Conservation (phyloP, 257 asterid genomes). For the Petrea volubilis region DNA sequence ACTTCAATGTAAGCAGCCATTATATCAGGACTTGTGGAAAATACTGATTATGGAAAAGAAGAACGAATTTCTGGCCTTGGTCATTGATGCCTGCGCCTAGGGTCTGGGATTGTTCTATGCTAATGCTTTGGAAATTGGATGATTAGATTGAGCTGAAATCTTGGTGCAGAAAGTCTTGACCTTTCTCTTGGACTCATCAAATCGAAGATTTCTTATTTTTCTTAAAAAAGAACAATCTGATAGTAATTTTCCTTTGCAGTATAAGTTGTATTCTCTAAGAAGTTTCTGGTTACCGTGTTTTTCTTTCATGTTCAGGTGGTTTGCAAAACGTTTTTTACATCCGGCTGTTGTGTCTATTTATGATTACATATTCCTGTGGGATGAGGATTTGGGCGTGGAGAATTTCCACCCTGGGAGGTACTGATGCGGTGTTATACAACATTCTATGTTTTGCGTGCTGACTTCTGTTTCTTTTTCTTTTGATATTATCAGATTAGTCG, state of each 20-base stretch:
- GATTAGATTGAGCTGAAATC: neutral
- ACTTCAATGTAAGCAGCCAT: neutral
- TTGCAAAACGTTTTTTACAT: constrained; percentile 87
- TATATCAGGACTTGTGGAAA: neutral
- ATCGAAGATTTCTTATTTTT: constrained; percentile 3
- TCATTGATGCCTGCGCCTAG: constrained; percentile 4
- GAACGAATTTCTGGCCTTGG: neutral
- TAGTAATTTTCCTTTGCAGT: neutral
- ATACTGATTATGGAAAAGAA: neutral
- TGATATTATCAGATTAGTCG: neutral
- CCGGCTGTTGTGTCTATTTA: constrained; percentile 80
- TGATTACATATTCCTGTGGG: constrained; percentile 91
- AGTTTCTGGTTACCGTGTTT: neutral
- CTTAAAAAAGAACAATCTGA: neutral
- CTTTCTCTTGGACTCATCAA: neutral
- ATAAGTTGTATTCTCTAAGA: neutral
- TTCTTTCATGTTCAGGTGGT: constrained; percentile 69
- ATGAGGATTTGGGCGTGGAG: constrained; percentile 92
- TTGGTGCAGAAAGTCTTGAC: neutral
- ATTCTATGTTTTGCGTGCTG: neutral
- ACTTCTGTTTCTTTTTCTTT: constrained; percentile 1
- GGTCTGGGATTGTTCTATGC: neutral
- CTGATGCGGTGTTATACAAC: neutral
- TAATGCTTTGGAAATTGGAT: neutral
- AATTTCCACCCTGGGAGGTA: constrained; percentile 88